Evolutionary conservation across 2,329 filamentous ascomycete species (phyloP), one percentile per base, ranked within the genome.

Genomic region (Exophiala bonariae): DNA sequence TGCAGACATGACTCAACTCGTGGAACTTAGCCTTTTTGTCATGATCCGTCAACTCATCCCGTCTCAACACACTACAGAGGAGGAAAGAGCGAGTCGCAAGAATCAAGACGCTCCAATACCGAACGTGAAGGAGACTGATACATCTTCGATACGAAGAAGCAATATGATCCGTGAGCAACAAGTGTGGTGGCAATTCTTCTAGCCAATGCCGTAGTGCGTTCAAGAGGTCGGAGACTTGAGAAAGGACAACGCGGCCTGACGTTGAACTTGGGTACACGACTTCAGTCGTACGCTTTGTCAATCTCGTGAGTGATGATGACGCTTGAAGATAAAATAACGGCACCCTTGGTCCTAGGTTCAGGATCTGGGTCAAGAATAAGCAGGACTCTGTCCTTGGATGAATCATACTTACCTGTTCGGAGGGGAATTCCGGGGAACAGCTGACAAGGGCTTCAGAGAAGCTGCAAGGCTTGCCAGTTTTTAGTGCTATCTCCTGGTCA

Each of bases 401-500:
- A 26, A 6, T 6, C 23, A 6, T 11, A 26, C 23, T 26, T 26
- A 39, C 36, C 7, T 39, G 36, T n/a, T 39, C 36, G 13, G 36
- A 39, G 4, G 36, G 36, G 9, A 39, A 20, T 39, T 16, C 14
- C 17, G 36, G 14, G 6, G 16, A 17, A 18, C 8, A 4, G 13
- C 8, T 39, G 4, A n/a, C 8, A n/a, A n/a, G 14, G 13, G 8
- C 36, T n/a, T 18, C 19, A 8, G 19, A n/a, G 19, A 22, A 9
- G 8, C 14, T 20, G 14, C 36, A 20, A 17, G 36, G 36, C 17
- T 39, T 39, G 4, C 36, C 36, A 7, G 14, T 18, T 22, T 17
- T 16, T 6, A 39, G 36, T 16, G 14, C 20, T 22, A 22, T 18
- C 36, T 39, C 36, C n/a, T n/a, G 14, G 45, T 68, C 65, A 31